These are phyloP conservation scores for Dioscorea dumetorum DNA, from an alignment of 106 monocot species.

Conservation along the genomic window DNA sequence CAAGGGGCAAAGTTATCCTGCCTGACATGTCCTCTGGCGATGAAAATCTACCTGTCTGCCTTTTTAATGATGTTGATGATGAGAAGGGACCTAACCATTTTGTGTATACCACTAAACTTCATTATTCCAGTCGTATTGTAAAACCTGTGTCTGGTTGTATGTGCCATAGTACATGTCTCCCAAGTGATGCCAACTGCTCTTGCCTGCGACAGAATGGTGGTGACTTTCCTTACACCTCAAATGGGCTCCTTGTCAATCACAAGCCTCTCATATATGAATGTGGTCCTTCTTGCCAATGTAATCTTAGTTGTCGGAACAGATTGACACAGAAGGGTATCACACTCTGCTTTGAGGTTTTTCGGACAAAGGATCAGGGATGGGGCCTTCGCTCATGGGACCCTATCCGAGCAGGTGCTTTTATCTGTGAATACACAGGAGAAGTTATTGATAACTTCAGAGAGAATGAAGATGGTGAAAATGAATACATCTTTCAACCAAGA, in stretches of 20 bases:
- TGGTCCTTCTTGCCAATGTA: slow-evolving; percentile 40
- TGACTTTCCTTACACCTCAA: slow-evolving; percentile 54
- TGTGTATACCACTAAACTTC: slow-evolving; percentile 31
- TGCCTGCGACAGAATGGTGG: slow-evolving; percentile 58
- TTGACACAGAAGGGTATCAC: slow-evolving; percentile 34
- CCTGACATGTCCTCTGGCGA: slow-evolving; percentile 50
- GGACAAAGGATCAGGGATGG: slow-evolving; percentile 33
- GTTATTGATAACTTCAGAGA: slow-evolving; percentile 28
- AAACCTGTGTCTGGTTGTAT: slow-evolving; percentile 36
- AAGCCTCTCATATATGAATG: slow-evolving; percentile 71
- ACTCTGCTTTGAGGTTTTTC: slow-evolving; percentile 39
- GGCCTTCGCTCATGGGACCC: slow-evolving; percentile 37
- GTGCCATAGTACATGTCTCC: slow-evolving; percentile 49
- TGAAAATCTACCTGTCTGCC: slow-evolving; percentile 52
- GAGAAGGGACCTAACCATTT: slow-evolving; percentile 51
- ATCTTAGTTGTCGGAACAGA: slow-evolving; percentile 37
- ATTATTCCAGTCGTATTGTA: slow-evolving; percentile 16
- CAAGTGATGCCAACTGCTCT: slow-evolving; percentile 44
- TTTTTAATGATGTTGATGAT: slow-evolving; percentile 72
- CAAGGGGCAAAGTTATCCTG: slow-evolving; percentile 39
- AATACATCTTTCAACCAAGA: slow-evolving; percentile 50
- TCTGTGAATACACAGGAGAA: slow-evolving; percentile 62
- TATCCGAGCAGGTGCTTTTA: slow-evolving; percentile 40
- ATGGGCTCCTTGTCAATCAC: slow-evolving; percentile 47
- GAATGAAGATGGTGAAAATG: slow-evolving; percentile 37